phyloP scores from a whole-genome alignment of 139 green algal genomes.

The Micractinium sp. region DNA sequence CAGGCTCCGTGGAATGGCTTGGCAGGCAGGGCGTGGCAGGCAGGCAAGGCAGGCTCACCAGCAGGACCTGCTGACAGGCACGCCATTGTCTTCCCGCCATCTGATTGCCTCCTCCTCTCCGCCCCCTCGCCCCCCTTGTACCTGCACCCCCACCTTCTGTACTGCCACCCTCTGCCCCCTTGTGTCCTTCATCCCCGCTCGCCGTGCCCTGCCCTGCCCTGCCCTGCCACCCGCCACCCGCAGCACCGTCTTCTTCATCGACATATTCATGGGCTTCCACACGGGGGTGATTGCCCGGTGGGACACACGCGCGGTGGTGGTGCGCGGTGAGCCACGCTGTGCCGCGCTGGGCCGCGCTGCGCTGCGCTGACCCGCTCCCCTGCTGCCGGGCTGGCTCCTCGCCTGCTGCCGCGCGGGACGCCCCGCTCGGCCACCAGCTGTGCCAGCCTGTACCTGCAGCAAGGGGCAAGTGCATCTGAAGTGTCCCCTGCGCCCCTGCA shows the following conservation, averaged over 20 bases:
- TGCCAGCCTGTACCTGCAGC: no score
- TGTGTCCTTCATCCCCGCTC: not conserved
- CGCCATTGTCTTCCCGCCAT: no score
- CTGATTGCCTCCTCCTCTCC: no score
- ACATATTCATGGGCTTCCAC: slow-evolving; percentile 40
- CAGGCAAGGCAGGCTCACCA: no score
- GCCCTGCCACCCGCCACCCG: not conserved
- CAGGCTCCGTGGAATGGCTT: no score
- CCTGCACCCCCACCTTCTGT: no score
- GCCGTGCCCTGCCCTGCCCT: not conserved
- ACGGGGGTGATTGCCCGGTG: slow-evolving; percentile 36
- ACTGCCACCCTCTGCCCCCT: no score
- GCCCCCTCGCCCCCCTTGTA: no score
- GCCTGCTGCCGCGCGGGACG: not conserved
- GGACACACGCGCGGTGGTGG: slow-evolving; percentile 20
- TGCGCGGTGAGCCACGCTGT: not conserved
- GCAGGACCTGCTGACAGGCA: no score
- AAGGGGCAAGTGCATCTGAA: no score
- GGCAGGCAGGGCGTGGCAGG: no score
- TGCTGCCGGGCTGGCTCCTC: not conserved
- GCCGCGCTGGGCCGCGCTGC: not conserved
- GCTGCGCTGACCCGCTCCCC: not conserved
- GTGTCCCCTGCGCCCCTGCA: not conserved
- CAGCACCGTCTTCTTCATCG: slow-evolving; percentile 25
- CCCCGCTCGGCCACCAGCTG: no score